Evolutionary conservation across 768 basidiomycete species (phyloP).

Genomic region (Suillus variegatus): DNA sequence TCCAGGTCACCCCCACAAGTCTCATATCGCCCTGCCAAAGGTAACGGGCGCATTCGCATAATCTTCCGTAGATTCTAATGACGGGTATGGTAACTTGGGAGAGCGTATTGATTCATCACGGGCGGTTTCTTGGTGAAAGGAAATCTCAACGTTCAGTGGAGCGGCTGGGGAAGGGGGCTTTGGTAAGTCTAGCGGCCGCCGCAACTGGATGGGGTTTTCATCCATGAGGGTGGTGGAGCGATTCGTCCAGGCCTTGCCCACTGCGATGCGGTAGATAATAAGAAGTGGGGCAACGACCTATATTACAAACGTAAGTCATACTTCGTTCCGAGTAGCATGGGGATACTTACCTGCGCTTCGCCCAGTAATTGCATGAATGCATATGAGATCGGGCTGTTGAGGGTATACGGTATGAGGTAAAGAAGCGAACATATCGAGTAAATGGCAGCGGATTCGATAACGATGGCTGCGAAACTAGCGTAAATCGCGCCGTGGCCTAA

Average conservation of each 20-base stretch:
- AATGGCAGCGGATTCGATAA: slow-evolving; percentile 35
- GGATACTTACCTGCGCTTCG: slow-evolving; percentile 26
- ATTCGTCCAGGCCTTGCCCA: slow-evolving; percentile 44
- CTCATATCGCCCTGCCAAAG: not conserved
- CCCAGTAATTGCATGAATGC: slow-evolving; percentile 34
- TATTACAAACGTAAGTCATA: not conserved
- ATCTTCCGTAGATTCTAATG: not conserved
- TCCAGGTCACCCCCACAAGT: not conserved
- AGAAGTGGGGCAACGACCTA: slow-evolving; percentile 49
- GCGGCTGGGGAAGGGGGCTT: not conserved
- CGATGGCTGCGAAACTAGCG: slow-evolving; percentile 34
- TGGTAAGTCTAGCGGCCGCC: slow-evolving; percentile 8
- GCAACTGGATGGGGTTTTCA: slow-evolving; percentile 14
- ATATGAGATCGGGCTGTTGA: slow-evolving; percentile 24
- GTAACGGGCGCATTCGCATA: too few species aligned
- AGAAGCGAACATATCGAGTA: slow-evolving; percentile 34
- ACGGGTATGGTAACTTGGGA: not conserved
- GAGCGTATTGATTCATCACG: not conserved
- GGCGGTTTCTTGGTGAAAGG: not conserved
- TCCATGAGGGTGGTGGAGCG: slow-evolving; percentile 16
- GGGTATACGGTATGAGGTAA: slow-evolving; percentile 31
- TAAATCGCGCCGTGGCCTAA: slow-evolving; percentile 28
- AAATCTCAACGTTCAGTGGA: slow-evolving; percentile 1
- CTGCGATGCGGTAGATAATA: slow-evolving; percentile 49
- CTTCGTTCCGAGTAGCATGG: not conserved